phyloP scores from a whole-genome alignment of 2,329 filamentous ascomycete genomes.

The Botrytis hyacinthi region DNA sequence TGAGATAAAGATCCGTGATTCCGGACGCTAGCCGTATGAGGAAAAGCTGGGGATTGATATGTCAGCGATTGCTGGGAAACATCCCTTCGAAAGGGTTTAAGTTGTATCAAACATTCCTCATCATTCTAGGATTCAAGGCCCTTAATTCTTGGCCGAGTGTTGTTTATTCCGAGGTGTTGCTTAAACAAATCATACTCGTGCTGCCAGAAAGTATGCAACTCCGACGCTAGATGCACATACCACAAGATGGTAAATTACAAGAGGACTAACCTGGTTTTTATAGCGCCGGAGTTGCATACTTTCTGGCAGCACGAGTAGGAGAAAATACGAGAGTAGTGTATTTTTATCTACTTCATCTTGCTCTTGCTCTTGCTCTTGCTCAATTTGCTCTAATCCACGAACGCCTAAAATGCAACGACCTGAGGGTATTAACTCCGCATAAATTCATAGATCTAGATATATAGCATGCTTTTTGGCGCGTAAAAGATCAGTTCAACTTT shows the following conservation, averaged over 20 bases:
- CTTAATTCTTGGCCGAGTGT: background rate
- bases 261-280: no score
- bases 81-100: background rate
- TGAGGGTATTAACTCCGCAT: constrained; percentile 12
- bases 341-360: background rate
- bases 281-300: no score
- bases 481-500: constrained; percentile 4
- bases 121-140: background rate
- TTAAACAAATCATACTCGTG: background rate
- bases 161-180: background rate
- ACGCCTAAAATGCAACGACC: constrained; percentile 13
- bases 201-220: no score
- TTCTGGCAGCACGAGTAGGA: no score
- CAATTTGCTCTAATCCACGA: background rate
- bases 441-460: constrained; percentile 3
- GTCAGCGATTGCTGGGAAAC: background rate
- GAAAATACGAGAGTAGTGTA: background rate
- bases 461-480: background rate
- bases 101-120: background rate
- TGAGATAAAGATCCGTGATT: constrained; percentile 13
- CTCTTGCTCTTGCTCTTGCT: background rate
- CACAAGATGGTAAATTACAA: no score
- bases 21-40: background rate
- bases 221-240: no score
- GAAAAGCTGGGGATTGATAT: background rate